Evolutionary conservation across 129 eudicot species (phyloP).

Genomic region (Gnaphalium uliginosum): DNA sequence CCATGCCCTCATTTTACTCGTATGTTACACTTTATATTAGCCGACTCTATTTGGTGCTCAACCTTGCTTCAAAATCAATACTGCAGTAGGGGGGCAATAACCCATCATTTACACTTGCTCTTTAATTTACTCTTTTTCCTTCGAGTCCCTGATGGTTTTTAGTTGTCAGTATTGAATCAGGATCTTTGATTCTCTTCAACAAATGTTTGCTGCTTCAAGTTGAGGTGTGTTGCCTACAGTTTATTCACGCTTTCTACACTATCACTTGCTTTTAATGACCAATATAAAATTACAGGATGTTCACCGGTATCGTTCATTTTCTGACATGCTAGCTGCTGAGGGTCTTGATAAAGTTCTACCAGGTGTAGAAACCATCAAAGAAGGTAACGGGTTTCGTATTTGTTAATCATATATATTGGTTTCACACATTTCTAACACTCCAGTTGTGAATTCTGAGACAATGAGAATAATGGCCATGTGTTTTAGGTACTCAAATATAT

Average conservation of each 20-base stretch:
- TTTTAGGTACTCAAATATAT: constrained; percentile 74
- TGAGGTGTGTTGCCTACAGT: constrained; percentile 49
- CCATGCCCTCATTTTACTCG: not conserved
- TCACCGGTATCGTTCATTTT: constrained; percentile 67
- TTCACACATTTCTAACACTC: not conserved
- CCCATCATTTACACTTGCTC: not conserved
- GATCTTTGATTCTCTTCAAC: constrained; percentile 79
- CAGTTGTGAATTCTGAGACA: not conserved
- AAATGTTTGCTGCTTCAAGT: constrained; percentile 83
- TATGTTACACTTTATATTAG: constrained; percentile 6
- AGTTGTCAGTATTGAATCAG: constrained; percentile 56
- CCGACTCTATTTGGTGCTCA: not conserved
- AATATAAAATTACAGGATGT: constrained; percentile 48
- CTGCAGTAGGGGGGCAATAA: not conserved
- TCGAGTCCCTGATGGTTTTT: constrained; percentile 28
- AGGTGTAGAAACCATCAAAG: constrained; percentile 64
- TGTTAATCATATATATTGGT: not conserved
- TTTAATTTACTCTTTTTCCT: not conserved
- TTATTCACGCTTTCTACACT: constrained; percentile 7
- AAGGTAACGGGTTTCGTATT: constrained; percentile 49
- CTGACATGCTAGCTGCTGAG: constrained; percentile 78
- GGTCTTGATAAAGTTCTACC: constrained; percentile 74
- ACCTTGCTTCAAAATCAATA: not conserved
- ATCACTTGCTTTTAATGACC: not conserved
- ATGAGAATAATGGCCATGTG: constrained; percentile 10